phyloP scores from a whole-genome alignment of 176 grass and related monocot species.

The Chloris gayana region DNA sequence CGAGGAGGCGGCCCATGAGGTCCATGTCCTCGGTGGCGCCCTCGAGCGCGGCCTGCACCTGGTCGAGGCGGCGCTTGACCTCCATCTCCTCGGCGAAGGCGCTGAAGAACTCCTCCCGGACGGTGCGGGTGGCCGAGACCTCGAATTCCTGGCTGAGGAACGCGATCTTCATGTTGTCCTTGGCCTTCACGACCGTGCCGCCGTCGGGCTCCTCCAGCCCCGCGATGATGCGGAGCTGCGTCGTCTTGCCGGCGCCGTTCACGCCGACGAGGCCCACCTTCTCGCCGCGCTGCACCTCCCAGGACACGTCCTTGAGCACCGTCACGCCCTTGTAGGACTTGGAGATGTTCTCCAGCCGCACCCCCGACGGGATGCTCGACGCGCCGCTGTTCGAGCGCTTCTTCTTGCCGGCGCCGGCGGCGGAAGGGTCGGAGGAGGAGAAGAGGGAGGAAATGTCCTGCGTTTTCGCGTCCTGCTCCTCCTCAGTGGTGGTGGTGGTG shows the following conservation, averaged over 20 bases:
- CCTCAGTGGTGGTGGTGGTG: constrained; percentile 37
- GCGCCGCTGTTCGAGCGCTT: constrained; percentile 72
- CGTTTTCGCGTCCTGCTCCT: neutral
- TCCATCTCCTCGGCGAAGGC: constrained; percentile 93
- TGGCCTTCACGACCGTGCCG: constrained; percentile 78
- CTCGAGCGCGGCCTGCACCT: constrained; percentile 78
- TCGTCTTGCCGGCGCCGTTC: constrained; percentile 94
- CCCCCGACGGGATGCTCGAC: constrained; percentile 84
- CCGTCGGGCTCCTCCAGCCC: constrained; percentile 80
- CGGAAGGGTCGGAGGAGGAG: constrained; percentile 21
- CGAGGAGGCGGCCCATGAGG: constrained; percentile 82
- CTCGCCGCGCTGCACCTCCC: constrained; percentile 96
- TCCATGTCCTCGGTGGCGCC: constrained; percentile 69
- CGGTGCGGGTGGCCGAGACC: constrained; percentile 71
- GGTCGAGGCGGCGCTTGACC: constrained; percentile 68
- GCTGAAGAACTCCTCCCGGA: constrained; percentile 77
- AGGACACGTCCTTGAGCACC: constrained; percentile 80
- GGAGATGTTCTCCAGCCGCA: constrained; percentile 75
- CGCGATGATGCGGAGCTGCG: constrained; percentile 80
- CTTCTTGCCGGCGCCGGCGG: constrained; percentile 42
- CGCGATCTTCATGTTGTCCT: constrained; percentile 82
- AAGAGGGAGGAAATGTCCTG: constrained; percentile 61
- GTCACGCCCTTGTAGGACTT: constrained; percentile 86
- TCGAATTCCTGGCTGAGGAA: constrained; percentile 95
- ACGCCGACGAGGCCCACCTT: constrained; percentile 96